These are phyloP conservation scores for Chrysopogon serrulatus DNA, from an alignment of 176 grass and related monocot species.

Conservation along the genomic window DNA sequence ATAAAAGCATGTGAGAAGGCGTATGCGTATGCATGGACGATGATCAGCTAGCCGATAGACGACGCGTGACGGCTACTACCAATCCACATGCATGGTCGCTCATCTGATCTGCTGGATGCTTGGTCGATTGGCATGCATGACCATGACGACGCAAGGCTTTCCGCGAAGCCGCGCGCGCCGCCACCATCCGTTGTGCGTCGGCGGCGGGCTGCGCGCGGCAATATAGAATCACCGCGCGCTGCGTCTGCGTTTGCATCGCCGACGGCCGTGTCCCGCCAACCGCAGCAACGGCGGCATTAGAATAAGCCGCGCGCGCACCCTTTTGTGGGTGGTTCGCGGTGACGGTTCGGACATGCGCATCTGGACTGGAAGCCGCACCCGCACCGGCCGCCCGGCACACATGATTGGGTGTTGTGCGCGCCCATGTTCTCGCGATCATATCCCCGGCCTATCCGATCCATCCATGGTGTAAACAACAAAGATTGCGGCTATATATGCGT, in stretches of 20 bases:
- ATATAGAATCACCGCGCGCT: neutral
- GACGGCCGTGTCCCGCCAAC: constrained; percentile 38
- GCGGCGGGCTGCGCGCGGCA: neutral
- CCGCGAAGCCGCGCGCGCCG: neutral
- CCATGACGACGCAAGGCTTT: neutral
- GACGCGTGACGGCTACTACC: neutral
- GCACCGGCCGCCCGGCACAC: constrained; percentile 6
- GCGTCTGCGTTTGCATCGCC: neutral
- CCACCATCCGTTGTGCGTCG: neutral
- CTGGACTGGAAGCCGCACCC: constrained; percentile 21
- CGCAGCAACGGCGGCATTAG: constrained; percentile 39
- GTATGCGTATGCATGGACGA: neutral
- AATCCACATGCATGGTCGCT: neutral
- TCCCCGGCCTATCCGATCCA: neutral
- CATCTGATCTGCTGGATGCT: neutral
- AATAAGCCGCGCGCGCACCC: constrained; percentile 23
- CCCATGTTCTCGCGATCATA: constrained; percentile 20
- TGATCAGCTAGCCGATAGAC: neutral
- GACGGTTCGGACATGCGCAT: constrained; percentile 41
- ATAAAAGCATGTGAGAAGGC: neutral
- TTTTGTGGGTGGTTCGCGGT: constrained; percentile 38
- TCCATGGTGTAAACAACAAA: constrained; percentile 35
- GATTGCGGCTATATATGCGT: constrained; percentile 54
- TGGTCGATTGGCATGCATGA: neutral
- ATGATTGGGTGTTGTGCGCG: constrained; percentile 12